Base-by-base conservation (phyloP, 1,284 basidiomycete genomes). In the Ustilago sp. region DNA sequence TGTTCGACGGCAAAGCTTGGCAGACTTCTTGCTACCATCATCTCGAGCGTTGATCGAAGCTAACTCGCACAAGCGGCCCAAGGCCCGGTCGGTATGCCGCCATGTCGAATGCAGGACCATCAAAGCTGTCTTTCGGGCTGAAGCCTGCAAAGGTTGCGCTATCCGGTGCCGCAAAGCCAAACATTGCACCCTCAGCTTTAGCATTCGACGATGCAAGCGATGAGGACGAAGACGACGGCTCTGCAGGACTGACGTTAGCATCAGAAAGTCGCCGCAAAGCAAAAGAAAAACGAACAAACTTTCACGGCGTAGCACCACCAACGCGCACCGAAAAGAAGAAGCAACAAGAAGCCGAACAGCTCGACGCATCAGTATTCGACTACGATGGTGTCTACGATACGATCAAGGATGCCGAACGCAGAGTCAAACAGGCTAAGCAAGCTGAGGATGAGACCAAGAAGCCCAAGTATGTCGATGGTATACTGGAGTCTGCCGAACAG, bases 331-430 rank as follows among this genome's bases (percentile, higher is more conserved):
- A 74, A 48, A 73, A 59, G 52, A 74, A 68, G 55, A 77, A 71
- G 56, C 75, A 79, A 35, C 72, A 73, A 48, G 90, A 91, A 72
- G 94, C 95, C 83, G 90, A 91, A 87, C 89, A 89, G 74, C 88
- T 95, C 4, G 97, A 99, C 83, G 86, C 90, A 51, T 92, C 91
- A 3, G 92, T 97, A 9, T 99, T 93, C 86, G 92, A 98, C 87
- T 99, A 99, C 83, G 97, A 99, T 84, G 93, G 93, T 84, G 92
- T 98, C 7, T 99, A 93, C 90, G 97, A 99, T 82, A 90, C 90
- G 78, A 98, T 99, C 92, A 95, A 99, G 87, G 90, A 91, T 71
- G 92, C 91, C 1, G 94, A 95, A 86, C 88, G 88, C 71, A 90
- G 19, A 90, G 90, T 80, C 43, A 78, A 67, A 77, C 80, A 71